Evolutionary conservation across 306 rosid genomes (phyloP).

Genomic region (Pterocarpus santalinus): DNA sequence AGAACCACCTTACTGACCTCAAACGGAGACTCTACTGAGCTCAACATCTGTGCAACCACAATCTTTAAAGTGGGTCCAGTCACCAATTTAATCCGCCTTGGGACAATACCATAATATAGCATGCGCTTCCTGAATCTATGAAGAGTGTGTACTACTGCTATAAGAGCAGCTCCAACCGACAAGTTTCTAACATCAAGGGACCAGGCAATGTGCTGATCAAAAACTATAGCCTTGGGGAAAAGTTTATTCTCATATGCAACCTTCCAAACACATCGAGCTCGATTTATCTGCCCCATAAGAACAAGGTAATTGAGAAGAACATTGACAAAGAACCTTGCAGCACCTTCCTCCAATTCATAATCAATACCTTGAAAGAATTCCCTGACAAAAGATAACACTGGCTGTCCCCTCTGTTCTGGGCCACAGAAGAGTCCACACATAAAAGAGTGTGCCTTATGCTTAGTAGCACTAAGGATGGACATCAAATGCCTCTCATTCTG

Average conservation of each 20-base stretch:
- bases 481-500: constrained; percentile 87
- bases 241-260: constrained; percentile 96
- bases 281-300: constrained; percentile 95
- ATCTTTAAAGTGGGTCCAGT: constrained; percentile 92
- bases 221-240: constrained; percentile 95
- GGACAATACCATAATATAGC: constrained; percentile 89
- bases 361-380: constrained; percentile 90
- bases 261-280: constrained; percentile 95
- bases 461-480: constrained; percentile 87
- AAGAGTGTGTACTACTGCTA: constrained; percentile 92
- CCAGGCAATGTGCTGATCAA: constrained; percentile 98
- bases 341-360: constrained; percentile 95
- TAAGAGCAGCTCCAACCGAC: constrained; percentile 91
- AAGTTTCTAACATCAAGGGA: constrained; percentile 94
- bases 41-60: constrained; percentile 85
- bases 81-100: constrained; percentile 89
- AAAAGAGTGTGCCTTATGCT: constrained; percentile 84
- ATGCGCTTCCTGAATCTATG: constrained; percentile 96
- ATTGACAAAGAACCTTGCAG: constrained; percentile 87
- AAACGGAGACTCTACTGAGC: constrained; percentile 92
- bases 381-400: constrained; percentile 84
- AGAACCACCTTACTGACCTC: constrained; percentile 97
- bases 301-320: constrained; percentile 96
- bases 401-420: constrained; percentile 85
- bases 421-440: constrained; percentile 94